phyloP scores from a whole-genome alignment of 495 filamentous ascomycete species.

The Eremomyces bilateralis region DNA sequence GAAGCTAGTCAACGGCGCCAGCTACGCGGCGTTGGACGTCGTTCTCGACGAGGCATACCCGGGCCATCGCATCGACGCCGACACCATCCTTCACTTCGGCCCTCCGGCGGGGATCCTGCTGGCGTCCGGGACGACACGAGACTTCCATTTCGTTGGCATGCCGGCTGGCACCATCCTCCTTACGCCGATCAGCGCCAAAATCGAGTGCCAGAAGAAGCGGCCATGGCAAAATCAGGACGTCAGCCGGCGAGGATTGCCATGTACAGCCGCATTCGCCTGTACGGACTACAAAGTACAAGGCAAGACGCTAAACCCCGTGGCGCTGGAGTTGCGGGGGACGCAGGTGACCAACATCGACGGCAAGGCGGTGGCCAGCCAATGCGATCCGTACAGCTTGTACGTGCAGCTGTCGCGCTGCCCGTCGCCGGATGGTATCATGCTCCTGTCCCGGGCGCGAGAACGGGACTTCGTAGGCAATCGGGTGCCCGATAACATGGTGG shows the following conservation, averaged over 20 bases:
- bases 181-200: slow-evolving; percentile 3
- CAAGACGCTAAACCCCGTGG: slow-evolving; percentile 1
- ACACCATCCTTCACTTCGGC: slow-evolving; percentile 1
- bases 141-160: slow-evolving; percentile 1
- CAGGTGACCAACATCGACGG: slow-evolving; percentile 1
- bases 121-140: neutral
- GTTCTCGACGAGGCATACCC: neutral
- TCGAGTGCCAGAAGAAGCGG: slow-evolving; percentile 2
- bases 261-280: too few species aligned
- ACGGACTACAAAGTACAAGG: slow-evolving; percentile 2
- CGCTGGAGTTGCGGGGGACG: slow-evolving; percentile 3
- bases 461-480: too few species aligned
- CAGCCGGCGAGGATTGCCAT: slow-evolving; percentile 1
- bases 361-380: slow-evolving; percentile 1
- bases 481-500: too few species aligned
- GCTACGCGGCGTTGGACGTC: neutral
- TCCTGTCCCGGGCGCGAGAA: too few species aligned
- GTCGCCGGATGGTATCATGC: too few species aligned
- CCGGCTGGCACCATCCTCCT: too few species aligned
- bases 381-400: slow-evolving; percentile 5
- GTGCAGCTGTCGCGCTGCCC: too few species aligned
- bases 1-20: too few species aligned
- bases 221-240: slow-evolving; percentile 1
- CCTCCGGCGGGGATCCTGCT: slow-evolving; percentile 1
- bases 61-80: slow-evolving; percentile 1